Conservation (phyloP, 129 eudicot species). For the Tagetes erecta region DNA sequence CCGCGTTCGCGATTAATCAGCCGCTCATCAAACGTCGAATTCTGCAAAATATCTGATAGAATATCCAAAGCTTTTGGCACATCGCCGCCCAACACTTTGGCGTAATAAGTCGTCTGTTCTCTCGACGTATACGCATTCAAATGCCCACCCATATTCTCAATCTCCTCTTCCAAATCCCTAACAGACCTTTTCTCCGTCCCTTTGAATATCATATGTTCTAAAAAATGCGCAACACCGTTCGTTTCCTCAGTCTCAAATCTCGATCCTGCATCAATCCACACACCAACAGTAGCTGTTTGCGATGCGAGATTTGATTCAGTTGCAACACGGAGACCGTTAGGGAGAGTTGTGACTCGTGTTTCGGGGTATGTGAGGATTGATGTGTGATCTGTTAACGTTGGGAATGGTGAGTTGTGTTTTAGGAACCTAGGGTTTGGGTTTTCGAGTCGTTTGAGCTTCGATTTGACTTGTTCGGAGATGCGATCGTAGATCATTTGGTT, state of each 20-base stretch:
- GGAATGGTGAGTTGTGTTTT: slow-evolving; percentile 61
- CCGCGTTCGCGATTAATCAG: slow-evolving; percentile 64
- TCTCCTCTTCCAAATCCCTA: slow-evolving; percentile 73
- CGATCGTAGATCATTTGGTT: slow-evolving; percentile 79
- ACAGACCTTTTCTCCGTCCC: slow-evolving; percentile 69
- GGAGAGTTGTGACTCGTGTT: slow-evolving; percentile 78
- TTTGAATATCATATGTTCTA: slow-evolving; percentile 86
- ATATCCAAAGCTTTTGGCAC: slow-evolving; percentile 68
- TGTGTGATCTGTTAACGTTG: slow-evolving; percentile 57
- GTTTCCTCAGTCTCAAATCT: slow-evolving; percentile 78
- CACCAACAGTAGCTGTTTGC: slow-evolving; percentile 85
- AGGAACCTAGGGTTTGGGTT: slow-evolving; percentile 67
- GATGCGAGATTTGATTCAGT: slow-evolving; percentile 68
- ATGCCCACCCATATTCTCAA: slow-evolving; percentile 97
- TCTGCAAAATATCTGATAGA: slow-evolving; percentile 77
- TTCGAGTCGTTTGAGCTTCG: slow-evolving; percentile 60
- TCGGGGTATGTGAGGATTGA: slow-evolving; percentile 61
- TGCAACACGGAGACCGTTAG: slow-evolving; percentile 89
- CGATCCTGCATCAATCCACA: slow-evolving; percentile 90
- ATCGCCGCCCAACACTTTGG: slow-evolving; percentile 69
- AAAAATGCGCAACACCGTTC: slow-evolving; percentile 80
- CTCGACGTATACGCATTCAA: slow-evolving; percentile 84
- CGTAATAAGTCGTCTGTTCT: slow-evolving; percentile 87
- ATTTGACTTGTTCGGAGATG: slow-evolving; percentile 58
- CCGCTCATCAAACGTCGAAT: slow-evolving; percentile 65